These are phyloP conservation scores for Ogataea glucozyma DNA, from an alignment of 805 yeast species.

Conservation along the genomic window DNA sequence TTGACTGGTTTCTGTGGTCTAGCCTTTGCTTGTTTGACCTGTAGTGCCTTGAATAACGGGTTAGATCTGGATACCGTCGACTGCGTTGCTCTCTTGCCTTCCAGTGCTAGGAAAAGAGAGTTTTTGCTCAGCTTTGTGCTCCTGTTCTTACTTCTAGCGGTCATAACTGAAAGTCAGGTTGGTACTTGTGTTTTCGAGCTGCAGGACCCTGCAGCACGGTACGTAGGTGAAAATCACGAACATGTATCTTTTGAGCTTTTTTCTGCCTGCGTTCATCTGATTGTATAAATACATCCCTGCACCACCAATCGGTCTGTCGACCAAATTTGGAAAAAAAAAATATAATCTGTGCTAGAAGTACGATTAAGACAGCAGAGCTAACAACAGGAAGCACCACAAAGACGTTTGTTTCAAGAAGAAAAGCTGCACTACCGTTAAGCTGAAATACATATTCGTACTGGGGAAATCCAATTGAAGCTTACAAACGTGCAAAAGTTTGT, in stretches of 20 bases:
- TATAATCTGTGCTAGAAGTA: conserved; percentile 1
- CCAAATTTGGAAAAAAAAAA: conserved; percentile 2
- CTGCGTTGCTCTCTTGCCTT: conserved; percentile 2
- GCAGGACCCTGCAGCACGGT: no score
- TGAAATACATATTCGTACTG: background rate
- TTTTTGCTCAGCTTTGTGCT: conserved; percentile 2
- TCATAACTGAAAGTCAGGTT: no score
- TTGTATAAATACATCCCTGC: background rate
- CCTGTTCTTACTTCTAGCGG: no score
- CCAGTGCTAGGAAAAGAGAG: conserved; percentile 15
- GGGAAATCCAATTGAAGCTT: background rate
- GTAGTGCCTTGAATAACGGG: conserved; percentile 4
- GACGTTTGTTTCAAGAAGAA: no score
- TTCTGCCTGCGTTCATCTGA: background rate
- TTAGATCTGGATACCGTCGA: background rate
- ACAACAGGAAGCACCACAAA: background rate
- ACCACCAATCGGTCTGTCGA: background rate
- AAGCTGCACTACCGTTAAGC: no score
- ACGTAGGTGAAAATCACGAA: no score
- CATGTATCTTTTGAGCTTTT: no score
- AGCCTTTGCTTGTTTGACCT: background rate
- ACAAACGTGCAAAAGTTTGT: background rate
- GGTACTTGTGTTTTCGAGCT: background rate
- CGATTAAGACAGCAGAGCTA: background rate
- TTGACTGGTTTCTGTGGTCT: background rate